These are phyloP conservation scores for Plectosphaerella cucumerina DNA, from an alignment of 2,329 filamentous ascomycete genomes.

Conservation along the genomic window DNA sequence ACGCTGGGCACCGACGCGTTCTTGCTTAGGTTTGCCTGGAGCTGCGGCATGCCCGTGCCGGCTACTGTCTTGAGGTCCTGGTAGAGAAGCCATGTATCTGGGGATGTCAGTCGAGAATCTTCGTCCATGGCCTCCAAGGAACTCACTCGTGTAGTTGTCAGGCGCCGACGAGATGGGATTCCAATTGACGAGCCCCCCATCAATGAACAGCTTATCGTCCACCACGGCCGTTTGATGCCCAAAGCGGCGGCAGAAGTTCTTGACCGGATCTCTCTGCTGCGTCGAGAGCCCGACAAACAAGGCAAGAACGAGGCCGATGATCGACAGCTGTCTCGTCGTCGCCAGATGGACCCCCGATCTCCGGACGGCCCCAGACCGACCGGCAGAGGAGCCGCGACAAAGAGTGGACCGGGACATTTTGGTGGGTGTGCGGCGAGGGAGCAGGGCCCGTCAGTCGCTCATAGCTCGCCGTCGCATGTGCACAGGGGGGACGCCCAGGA, in stretches of 20 bases:
- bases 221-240: slow-evolving; percentile 59
- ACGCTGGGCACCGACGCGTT: slow-evolving; percentile 49
- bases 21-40: slow-evolving; percentile 55
- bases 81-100: slow-evolving; percentile 52
- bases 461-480: not conserved
- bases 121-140: not conserved
- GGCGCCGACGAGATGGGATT: slow-evolving; percentile 42
- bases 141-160: slow-evolving; percentile 53
- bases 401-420: not conserved
- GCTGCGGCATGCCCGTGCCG: slow-evolving; percentile 43
- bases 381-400: not conserved
- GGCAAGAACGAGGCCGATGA: slow-evolving; percentile 1
- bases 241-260: slow-evolving; percentile 49
- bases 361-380: not conserved
- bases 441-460: not conserved
- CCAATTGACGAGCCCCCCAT: slow-evolving; percentile 56
- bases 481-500: no score
- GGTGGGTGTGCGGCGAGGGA: no score
- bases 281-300: slow-evolving; percentile 1
- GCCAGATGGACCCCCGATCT: not conserved
- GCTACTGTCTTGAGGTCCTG: slow-evolving; percentile 47
- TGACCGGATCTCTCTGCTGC: slow-evolving; percentile 45
- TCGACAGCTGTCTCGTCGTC: not conserved
- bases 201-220: slow-evolving; percentile 56
- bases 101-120: not conserved